A percentile compares a stretch with the other conserved stretches of the same genome.
Conservation (phyloP, 345 rosid genomes). For the Eucalyptus cloeziana region DNA sequence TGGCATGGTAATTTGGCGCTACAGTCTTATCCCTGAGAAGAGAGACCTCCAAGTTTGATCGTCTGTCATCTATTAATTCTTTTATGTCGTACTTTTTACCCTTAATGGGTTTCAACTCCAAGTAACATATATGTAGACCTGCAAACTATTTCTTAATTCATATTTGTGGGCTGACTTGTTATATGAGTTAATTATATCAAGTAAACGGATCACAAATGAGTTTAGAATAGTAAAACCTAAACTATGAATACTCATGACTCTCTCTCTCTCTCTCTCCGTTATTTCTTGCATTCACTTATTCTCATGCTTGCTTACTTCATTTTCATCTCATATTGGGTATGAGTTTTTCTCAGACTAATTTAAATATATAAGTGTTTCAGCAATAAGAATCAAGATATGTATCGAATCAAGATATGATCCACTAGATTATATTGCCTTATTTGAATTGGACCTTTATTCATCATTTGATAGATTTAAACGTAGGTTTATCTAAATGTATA, state of each 20-base stretch:
- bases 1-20: not conserved
- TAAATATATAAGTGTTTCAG: too few species aligned
- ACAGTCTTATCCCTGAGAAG: not conserved
- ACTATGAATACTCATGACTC: too few species aligned
- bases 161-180: too few species aligned
- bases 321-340: too few species aligned
- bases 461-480: not conserved
- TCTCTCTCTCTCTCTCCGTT: too few species aligned
- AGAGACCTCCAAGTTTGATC: not conserved
- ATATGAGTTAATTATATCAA: too few species aligned
- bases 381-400: accelerated
- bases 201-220: accelerated
- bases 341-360: accelerated
- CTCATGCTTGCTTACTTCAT: accelerated
- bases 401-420: too few species aligned
- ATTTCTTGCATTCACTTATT: not conserved
- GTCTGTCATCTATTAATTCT: not conserved
- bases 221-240: too few species aligned
- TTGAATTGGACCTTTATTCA: too few species aligned
- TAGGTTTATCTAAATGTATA: not conserved
- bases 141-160: accelerated
- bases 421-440: too few species aligned
- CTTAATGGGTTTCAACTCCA: not conserved
- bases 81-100: not conserved
- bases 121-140: not conserved